These are phyloP conservation scores for Camelina neglecta DNA, from an alignment of 345 rosid genomes.

Conservation along the genomic window DNA sequence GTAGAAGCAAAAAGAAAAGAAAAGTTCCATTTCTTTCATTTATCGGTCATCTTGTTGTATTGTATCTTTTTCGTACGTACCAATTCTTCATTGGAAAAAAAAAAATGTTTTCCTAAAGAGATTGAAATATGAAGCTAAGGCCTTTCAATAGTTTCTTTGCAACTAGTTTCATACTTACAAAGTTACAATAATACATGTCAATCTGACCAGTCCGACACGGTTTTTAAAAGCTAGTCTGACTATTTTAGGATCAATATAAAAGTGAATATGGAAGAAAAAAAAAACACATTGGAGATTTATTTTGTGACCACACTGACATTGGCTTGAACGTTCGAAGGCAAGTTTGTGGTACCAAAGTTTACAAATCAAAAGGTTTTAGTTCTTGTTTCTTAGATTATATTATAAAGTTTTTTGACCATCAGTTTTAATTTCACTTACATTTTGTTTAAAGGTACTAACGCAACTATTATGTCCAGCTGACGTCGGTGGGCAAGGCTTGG, in stretches of 20 bases:
- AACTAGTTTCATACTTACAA: conserved; percentile 3
- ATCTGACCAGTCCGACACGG: neutral
- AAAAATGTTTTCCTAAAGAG: neutral
- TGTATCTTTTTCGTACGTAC: neutral
- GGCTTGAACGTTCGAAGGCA: neutral
- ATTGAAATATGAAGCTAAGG: conserved; percentile 16
- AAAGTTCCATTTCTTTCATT: conserved; percentile 12
- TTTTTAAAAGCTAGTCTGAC: neutral
- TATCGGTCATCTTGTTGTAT: conserved; percentile 28
- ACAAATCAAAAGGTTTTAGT: too few species aligned
- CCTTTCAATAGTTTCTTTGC: neutral
- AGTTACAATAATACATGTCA: neutral
- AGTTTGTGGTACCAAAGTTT: neutral
- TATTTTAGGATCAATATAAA: neutral
- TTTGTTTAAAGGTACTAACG: too few species aligned
- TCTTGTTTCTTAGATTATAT: too few species aligned
- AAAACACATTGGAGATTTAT: neutral
- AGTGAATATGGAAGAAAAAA: neutral
- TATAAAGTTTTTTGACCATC: too few species aligned
- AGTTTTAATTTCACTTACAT: too few species aligned
- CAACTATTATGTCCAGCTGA: too few species aligned
- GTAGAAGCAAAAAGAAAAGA: neutral
- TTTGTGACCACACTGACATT: neutral
- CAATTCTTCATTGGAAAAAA: neutral
- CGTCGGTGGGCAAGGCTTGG: too few species aligned